A percentile compares a stretch with the other conserved stretches of the same genome.
Conservation (phyloP, 2,329 filamentous ascomycete species). For the Pseudogymnoascus sp. region DNA sequence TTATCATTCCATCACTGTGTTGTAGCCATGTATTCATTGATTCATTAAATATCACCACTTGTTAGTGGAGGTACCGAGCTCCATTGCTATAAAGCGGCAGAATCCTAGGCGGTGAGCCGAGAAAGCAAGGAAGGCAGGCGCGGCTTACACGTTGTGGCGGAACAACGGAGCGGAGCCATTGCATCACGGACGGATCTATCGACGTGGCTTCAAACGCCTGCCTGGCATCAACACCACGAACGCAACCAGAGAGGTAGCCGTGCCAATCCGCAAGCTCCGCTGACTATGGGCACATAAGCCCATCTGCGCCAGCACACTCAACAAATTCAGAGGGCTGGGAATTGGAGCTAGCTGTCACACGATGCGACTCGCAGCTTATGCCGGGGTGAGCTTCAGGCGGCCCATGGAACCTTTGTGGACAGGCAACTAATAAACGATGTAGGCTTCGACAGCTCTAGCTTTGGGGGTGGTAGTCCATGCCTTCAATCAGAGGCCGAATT, state of each 20-base stretch:
- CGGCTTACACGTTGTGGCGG: not conserved
- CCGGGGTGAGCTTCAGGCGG: conserved; percentile 19
- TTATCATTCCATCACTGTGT: not conserved
- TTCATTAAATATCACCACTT: not conserved
- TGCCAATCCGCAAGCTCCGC: conserved; percentile 5
- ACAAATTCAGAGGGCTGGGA: conserved; percentile 3
- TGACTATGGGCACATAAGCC: conserved; percentile 3
- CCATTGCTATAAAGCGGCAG: not conserved
- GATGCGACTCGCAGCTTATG: conserved; percentile 53
- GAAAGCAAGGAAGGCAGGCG: not conserved
- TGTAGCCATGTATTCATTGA: not conserved
- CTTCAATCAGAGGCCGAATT: conserved; percentile 91
- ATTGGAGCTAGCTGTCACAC: conserved; percentile 25
- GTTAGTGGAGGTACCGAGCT: not conserved
- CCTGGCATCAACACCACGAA: not conserved
- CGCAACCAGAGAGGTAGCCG: conserved; percentile 6
- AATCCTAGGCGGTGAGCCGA: not conserved
- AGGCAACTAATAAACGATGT: conserved; percentile 7
- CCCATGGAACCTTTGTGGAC: not conserved
- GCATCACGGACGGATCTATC: conserved; percentile 11
- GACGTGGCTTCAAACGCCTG: conserved; percentile 20
- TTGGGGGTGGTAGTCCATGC: conserved; percentile 78
- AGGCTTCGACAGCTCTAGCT: conserved; percentile 78
- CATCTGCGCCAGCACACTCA: conserved; percentile 13
- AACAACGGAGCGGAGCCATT: conserved; percentile 7